A percentile compares a stretch with the other conserved stretches of the same genome.
Evolutionary conservation across 805 yeast genomes (phyloP).

Genomic region (Kluyveromyces aestuarii): DNA sequence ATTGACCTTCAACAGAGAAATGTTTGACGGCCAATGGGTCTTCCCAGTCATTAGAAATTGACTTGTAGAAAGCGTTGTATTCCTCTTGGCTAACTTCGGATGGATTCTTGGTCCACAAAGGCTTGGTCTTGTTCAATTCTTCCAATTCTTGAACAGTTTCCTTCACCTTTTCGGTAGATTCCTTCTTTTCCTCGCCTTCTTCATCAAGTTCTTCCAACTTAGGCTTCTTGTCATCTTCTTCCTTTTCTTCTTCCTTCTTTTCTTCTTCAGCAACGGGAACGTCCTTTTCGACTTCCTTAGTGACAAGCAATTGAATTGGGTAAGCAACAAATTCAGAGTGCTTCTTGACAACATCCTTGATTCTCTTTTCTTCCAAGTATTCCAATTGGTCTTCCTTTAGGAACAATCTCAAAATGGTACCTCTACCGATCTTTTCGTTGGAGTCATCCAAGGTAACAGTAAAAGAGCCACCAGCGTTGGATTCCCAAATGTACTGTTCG

Average conservation of each 20-base stretch:
- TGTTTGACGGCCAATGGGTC: slow-evolving; percentile 99
- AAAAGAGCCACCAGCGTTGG: slow-evolving; percentile 99
- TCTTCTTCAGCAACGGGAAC: slow-evolving; percentile 75
- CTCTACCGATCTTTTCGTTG: slow-evolving; percentile 85
- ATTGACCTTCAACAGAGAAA: slow-evolving; percentile 99
- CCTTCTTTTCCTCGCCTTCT: slow-evolving; percentile 58
- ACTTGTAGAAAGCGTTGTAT: slow-evolving; percentile 98
- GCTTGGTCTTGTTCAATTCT: slow-evolving; percentile 98
- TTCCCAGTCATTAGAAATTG: slow-evolving; percentile 99
- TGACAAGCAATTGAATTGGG: slow-evolving; percentile 97
- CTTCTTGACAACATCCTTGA: slow-evolving; percentile 98
- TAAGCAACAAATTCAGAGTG: slow-evolving; percentile 99
- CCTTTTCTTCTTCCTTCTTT: slow-evolving; percentile 37
- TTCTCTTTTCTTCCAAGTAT: slow-evolving; percentile 98
- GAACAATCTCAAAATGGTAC: slow-evolving; percentile 91
- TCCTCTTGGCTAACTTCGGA: slow-evolving; percentile 95
- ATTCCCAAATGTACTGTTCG: slow-evolving; percentile 99
- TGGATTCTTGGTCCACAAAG: slow-evolving; percentile 99
- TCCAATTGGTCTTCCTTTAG: slow-evolving; percentile 98
- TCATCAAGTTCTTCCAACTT: slow-evolving; percentile 71
- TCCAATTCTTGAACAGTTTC: slow-evolving; percentile 93
- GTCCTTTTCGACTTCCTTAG: slow-evolving; percentile 98
- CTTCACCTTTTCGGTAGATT: slow-evolving; percentile 80
- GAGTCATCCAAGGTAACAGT: slow-evolving; percentile 85
- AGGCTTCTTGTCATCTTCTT: slow-evolving; percentile 58